phyloP scores from a whole-genome alignment of 257 asterid genomes.

The Solanum piurae region DNA sequence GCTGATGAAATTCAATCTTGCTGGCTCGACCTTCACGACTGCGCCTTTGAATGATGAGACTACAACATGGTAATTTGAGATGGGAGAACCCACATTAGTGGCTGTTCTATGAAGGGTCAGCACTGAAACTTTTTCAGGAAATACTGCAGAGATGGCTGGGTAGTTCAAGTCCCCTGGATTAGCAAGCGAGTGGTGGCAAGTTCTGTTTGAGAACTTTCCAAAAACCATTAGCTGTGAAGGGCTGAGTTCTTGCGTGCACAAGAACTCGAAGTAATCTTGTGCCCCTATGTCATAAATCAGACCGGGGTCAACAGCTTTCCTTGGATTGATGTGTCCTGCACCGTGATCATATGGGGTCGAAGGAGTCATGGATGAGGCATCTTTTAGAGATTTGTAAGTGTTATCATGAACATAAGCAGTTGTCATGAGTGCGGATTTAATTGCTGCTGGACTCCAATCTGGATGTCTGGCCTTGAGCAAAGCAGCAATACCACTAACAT shows the following conservation, averaged over 20 bases:
- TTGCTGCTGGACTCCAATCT: constrained; percentile 77
- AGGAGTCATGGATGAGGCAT: constrained; percentile 36
- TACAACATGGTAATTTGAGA: constrained; percentile 49
- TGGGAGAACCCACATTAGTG: constrained; percentile 67
- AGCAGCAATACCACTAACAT: constrained; percentile 85
- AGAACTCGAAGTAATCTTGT: constrained; percentile 76
- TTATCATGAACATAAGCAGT: constrained; percentile 79
- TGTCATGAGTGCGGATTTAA: constrained; percentile 86
- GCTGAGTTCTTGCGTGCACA: constrained; percentile 55
- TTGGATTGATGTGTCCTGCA: constrained; percentile 76
- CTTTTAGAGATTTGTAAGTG: constrained; percentile 35
- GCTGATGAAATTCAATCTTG: constrained; percentile 32
- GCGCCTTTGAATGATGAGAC: constrained; percentile 60
- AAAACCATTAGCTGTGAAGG: constrained; percentile 55
- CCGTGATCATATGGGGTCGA: constrained; percentile 84
- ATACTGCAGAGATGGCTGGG: constrained; percentile 67
- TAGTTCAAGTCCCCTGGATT: constrained; percentile 65
- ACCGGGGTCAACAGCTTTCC: constrained; percentile 70
- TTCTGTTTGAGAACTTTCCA: constrained; percentile 42
- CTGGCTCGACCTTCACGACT: constrained; percentile 53
- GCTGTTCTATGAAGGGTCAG: constrained; percentile 49
- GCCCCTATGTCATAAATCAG: constrained; percentile 61
- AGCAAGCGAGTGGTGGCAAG: constrained; percentile 27
- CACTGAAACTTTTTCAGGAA: constrained; percentile 33
- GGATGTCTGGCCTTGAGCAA: constrained; percentile 68